phyloP scores from a whole-genome alignment of 805 yeast species.

The Wickerhamomyces alni region DNA sequence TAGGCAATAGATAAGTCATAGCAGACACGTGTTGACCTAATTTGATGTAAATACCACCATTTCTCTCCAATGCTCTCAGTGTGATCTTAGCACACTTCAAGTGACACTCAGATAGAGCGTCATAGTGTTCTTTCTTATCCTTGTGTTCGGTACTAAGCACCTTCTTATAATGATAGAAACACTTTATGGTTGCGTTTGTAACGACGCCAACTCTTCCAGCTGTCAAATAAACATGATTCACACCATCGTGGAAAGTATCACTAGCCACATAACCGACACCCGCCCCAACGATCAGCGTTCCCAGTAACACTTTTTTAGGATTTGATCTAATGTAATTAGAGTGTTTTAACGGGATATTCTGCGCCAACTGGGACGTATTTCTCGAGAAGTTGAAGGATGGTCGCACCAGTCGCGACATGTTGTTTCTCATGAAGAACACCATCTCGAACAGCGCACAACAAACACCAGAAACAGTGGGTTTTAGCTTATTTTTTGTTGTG shows the following conservation, averaged over 20 bases:
- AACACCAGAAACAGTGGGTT: too few species aligned
- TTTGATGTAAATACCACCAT: constrained; percentile 92
- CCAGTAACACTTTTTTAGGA: not conserved
- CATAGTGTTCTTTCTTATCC: constrained; percentile 37
- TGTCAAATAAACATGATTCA: constrained; percentile 55
- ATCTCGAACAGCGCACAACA: too few species aligned
- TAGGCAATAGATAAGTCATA: constrained; percentile 82
- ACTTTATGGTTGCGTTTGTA: constrained; percentile 60
- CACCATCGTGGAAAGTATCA: constrained; percentile 31
- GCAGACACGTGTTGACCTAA: constrained; percentile 94
- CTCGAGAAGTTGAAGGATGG: not conserved
- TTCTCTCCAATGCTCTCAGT: constrained; percentile 66
- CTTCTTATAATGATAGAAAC: constrained; percentile 65
- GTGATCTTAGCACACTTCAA: constrained; percentile 73
- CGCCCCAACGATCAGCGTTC: not conserved
- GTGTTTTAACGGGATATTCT: not conserved
- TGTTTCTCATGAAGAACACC: not conserved
- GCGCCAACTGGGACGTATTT: not conserved
- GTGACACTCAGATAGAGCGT: constrained; percentile 64
- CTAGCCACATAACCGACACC: constrained; percentile 5
- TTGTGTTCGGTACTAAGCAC: constrained; percentile 42
- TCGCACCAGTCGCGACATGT: not conserved
- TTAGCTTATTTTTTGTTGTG: too few species aligned
- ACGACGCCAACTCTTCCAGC: constrained; percentile 57
- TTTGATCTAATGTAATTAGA: not conserved